Conservation (phyloP, 2,329 filamentous ascomycete genomes). For the Colletotrichum sojae region DNA sequence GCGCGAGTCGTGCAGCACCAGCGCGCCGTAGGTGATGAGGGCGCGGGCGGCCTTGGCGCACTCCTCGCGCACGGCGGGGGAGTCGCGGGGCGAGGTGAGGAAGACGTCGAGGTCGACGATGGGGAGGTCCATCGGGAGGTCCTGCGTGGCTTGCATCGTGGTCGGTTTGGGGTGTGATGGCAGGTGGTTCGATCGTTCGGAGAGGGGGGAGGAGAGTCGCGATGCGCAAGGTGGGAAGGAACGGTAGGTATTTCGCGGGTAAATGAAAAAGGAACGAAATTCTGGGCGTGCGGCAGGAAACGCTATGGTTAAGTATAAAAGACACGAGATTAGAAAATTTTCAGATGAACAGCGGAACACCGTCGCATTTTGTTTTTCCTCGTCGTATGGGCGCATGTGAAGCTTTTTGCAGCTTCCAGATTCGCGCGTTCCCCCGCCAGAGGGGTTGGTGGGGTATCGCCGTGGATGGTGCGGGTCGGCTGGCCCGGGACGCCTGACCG, state of each 20-base stretch:
- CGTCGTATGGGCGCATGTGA: slow-evolving; percentile 30
- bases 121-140: slow-evolving; percentile 68
- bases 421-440: slow-evolving; percentile 20
- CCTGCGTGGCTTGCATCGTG: slow-evolving; percentile 45
- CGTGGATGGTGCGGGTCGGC: slow-evolving; percentile 4
- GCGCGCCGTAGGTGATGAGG: slow-evolving; percentile 72
- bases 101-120: slow-evolving; percentile 73
- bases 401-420: slow-evolving; percentile 7
- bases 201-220: background rate
- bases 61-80: slow-evolving; percentile 62
- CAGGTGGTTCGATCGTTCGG: background rate
- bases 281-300: background rate
- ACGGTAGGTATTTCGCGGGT: background rate
- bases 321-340: background rate
- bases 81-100: slow-evolving; percentile 59
- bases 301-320: background rate
- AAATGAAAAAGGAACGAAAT: too few species aligned
- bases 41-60: slow-evolving; percentile 68
- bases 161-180: too few species aligned
- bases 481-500: slow-evolving; percentile 34
- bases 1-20: slow-evolving; percentile 72
- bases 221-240: background rate
- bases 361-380: slow-evolving; percentile 8
- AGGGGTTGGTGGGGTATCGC: background rate
- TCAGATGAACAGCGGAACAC: background rate